A percentile compares a stretch with the other conserved stretches of the same genome.
Conservation (phyloP, 805 yeast genomes). For the Metschnikowia noctiluminum region DNA sequence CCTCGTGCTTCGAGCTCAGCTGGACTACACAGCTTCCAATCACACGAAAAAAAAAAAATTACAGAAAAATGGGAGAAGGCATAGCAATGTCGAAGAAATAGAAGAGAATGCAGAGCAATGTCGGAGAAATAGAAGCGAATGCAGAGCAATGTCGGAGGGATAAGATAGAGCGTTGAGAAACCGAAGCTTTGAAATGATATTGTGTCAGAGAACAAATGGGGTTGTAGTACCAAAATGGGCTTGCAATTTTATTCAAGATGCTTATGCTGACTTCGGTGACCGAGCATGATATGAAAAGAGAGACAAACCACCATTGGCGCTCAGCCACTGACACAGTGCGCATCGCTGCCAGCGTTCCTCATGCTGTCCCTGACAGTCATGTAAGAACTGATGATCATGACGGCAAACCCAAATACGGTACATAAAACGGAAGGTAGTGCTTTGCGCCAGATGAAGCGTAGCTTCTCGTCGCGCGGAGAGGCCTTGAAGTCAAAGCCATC, state of each 20-base stretch:
- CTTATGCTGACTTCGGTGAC: not conserved
- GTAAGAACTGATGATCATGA: conserved; percentile 77
- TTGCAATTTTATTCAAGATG: not conserved
- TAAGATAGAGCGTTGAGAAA: not conserved
- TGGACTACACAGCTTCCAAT: no score
- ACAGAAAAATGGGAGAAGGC: no score
- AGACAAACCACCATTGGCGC: not conserved
- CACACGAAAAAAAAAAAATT: no score
- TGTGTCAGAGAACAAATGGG: no score
- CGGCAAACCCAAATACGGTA: conserved; percentile 65
- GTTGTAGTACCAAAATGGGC: no score
- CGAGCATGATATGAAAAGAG: not conserved
- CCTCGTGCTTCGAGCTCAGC: no score
- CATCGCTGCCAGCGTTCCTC: conserved; percentile 33
- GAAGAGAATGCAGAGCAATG: no score
- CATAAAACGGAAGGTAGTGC: conserved; percentile 60
- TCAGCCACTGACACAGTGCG: conserved; percentile 45
- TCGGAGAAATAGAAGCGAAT: no score
- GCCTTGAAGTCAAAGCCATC: conserved; percentile 33
- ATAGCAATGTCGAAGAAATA: no score
- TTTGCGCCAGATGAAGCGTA: conserved; percentile 31
- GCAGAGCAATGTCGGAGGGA: no score
- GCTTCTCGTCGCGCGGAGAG: conserved; percentile 21
- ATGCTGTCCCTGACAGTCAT: conserved; percentile 59
- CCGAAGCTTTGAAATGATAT: not conserved